These are phyloP conservation scores for Talaromyces stipitatus DNA, from an alignment of 495 filamentous ascomycete species.

Conservation along the genomic window DNA sequence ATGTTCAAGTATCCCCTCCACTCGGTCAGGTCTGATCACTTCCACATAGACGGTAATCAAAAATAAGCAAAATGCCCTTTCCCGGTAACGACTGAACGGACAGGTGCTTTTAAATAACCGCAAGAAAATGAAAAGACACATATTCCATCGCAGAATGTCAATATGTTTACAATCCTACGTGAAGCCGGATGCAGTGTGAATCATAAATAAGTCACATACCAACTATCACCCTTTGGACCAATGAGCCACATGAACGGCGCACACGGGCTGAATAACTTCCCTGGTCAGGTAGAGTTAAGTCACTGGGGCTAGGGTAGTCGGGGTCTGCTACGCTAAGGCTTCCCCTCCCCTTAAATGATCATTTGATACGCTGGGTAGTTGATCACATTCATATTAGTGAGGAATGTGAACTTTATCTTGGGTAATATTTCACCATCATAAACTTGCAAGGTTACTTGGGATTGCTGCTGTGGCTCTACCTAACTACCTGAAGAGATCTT, in stretches of 20 bases:
- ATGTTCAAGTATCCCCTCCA: not conserved
- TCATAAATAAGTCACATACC: not conserved
- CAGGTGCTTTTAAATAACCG: not conserved
- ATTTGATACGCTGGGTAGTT: not conserved
- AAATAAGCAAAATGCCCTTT: not conserved
- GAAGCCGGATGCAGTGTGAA: not conserved
- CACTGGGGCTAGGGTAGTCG: not conserved
- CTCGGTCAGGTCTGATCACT: not conserved
- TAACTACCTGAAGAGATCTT: too few species aligned
- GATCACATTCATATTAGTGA: not conserved
- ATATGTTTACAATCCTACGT: not conserved
- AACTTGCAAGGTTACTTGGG: too few species aligned
- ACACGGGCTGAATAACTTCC: not conserved
- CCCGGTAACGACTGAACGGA: constrained; percentile 1
- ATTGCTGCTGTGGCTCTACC: too few species aligned
- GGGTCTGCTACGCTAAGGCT: not conserved
- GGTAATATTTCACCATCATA: too few species aligned
- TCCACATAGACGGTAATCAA: not conserved
- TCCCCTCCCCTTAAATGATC: not conserved
- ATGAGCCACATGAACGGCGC: not conserved
- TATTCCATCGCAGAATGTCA: not conserved
- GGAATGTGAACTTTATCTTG: not conserved
- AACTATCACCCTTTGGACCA: not conserved
- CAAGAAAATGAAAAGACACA: not conserved
- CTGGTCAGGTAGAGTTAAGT: too few species aligned